Conservation (phyloP, 75 land plant species). For the Ceratopteris richardii region DNA sequence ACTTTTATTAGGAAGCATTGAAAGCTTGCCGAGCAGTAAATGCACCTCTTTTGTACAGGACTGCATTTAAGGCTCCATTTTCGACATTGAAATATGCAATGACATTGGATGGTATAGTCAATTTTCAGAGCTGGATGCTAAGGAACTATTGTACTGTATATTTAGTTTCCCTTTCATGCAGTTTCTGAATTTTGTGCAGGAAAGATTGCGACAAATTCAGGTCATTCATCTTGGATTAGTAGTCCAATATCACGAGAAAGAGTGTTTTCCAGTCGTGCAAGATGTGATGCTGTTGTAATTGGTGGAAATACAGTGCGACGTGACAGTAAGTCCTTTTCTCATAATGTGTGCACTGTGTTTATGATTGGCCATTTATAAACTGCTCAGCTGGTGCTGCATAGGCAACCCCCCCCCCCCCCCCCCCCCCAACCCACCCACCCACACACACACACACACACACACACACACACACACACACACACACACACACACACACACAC, state of each 20-base stretch:
- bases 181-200: constrained; percentile 16
- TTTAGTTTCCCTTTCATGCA: too few species aligned
- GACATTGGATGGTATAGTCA: constrained; percentile 34
- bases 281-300: constrained; percentile 34
- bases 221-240: constrained; percentile 44
- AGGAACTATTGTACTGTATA: too few species aligned
- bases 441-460: too few species aligned
- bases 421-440: too few species aligned
- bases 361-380: background rate
- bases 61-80: constrained; percentile 23
- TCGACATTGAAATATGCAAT: constrained; percentile 43
- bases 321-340: constrained; percentile 30
- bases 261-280: constrained; percentile 28
- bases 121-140: too few species aligned
- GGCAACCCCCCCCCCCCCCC: too few species aligned
- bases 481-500: too few species aligned
- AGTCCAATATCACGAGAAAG: constrained; percentile 25
- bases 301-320: constrained; percentile 50
- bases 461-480: too few species aligned
- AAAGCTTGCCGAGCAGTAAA: constrained; percentile 36
- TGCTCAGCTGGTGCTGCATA: too few species aligned
- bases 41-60: constrained; percentile 31
- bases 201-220: constrained; percentile 40
- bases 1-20: constrained; percentile 20
- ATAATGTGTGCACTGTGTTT: background rate